A percentile compares a stretch with the other conserved stretches of the same genome.
These are phyloP conservation scores for Curvularia sp. DNA, from an alignment of 2,329 filamentous ascomycete genomes.

Conservation along the genomic window DNA sequence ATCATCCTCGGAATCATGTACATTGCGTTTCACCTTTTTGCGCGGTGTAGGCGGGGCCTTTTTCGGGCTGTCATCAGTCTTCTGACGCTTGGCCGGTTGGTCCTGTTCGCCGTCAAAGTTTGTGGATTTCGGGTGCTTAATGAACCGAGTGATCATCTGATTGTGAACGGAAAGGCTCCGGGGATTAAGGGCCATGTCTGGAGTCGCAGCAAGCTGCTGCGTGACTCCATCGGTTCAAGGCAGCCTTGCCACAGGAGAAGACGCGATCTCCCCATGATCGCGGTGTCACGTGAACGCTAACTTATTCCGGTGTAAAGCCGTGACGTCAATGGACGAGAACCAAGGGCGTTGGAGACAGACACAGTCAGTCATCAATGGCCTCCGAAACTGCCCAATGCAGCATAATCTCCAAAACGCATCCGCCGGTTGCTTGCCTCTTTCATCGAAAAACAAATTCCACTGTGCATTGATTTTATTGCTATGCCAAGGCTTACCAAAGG, in stretches of 20 bases:
- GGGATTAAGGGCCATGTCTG: slow-evolving; percentile 48
- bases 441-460: neutral
- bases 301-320: neutral
- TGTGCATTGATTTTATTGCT: neutral
- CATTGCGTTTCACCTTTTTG: slow-evolving; percentile 38
- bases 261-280: slow-evolving; percentile 22
- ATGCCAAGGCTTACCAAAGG: neutral
- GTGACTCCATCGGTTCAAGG: slow-evolving; percentile 9
- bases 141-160: slow-evolving; percentile 55
- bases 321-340: slow-evolving; percentile 5
- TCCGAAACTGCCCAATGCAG: neutral
- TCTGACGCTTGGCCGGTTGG: slow-evolving; percentile 54
- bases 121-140: slow-evolving; percentile 55
- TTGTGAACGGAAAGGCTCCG: slow-evolving; percentile 56
- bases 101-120: slow-evolving; percentile 52
- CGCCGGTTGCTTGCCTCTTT: neutral
- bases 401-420: neutral
- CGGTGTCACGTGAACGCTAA: slow-evolving; percentile 27
- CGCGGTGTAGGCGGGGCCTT: slow-evolving; percentile 32
- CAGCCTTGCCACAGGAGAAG: slow-evolving; percentile 8
- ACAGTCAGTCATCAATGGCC: neutral
- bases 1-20: slow-evolving; percentile 52
- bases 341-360: neutral
- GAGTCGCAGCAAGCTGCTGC: slow-evolving; percentile 11
- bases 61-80: slow-evolving; percentile 33